Conservation (phyloP, 192 early-diverging fungal species). For the Backusella australiensis region DNA sequence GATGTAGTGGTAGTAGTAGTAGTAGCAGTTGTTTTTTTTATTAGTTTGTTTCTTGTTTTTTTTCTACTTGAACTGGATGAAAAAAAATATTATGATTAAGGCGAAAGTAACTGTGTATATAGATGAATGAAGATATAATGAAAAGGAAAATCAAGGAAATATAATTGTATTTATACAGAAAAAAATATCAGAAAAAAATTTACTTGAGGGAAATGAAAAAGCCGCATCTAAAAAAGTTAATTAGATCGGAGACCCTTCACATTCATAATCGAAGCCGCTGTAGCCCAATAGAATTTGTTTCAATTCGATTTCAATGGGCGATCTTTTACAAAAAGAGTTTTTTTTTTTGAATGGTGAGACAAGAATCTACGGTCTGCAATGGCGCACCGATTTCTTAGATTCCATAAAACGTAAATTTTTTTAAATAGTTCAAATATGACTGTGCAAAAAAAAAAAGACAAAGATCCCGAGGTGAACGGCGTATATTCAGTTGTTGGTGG, state of each 20-base stretch:
- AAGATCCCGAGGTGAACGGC: not conserved
- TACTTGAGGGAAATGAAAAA: not conserved
- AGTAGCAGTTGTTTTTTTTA: not conserved
- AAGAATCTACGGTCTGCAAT: not conserved
- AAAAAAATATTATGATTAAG: not conserved
- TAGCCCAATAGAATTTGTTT: conserved; percentile 3
- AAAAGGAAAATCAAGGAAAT: conserved; percentile 4
- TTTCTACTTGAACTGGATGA: not conserved
- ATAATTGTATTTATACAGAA: not conserved
- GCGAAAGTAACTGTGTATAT: not conserved
- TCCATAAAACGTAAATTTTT: not conserved
- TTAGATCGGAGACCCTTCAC: conserved; percentile 10
- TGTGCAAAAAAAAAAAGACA: not conserved
- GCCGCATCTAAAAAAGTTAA: not conserved
- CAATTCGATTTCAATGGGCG: not conserved
- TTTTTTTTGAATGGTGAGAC: not conserved
- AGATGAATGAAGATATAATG: not conserved
- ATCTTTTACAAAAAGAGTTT: not conserved
- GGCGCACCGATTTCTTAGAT: not conserved
- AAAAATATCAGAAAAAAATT: not conserved
- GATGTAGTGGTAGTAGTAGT: no score
- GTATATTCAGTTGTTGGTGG: not conserved
- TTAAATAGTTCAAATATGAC: not conserved
- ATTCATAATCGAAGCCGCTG: conserved; percentile 5
- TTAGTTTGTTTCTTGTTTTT: not conserved